Evolutionary conservation across 805 yeast species (phyloP), one percentile per base, ranked within the genome.

Genomic region (Kazachstania martiniae): DNA sequence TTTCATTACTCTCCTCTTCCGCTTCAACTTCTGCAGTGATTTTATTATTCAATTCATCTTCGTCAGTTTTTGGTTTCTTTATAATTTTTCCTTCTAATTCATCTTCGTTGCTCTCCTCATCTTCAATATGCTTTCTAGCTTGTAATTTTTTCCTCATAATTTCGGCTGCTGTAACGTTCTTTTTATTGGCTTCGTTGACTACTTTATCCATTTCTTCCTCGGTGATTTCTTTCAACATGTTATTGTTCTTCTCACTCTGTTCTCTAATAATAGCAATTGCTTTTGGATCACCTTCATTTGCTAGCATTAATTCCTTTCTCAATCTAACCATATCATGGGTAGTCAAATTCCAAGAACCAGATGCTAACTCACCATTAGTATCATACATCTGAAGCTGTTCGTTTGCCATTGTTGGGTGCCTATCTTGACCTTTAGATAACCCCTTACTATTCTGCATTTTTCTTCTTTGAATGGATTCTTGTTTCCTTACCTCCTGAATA

Each of bases 341-440:
- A 12, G 75, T 60, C 56, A 82, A 62, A 32, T 77, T 70, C 37
- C 70, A 56, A 1, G 78, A 74, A 4, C 84, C 85, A 12, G 69
- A 74, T 4, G 83, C 84, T 25, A 70, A 54, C 38, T 79, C 72
- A 5, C 95, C 94, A n/a, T 67, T 60, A 0, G 82, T 74, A 34
- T 80, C 79, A 56, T 79, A 77, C 39, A 86, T 58, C 8, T 91
- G 91, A 66, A 87, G 70, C 46, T 76, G 79, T 13, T 67, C 71
- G 33, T 72, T 72, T 0, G 93, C 83, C 9, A 63, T 58, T 3
- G 73, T 61, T 2, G 93, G 91, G 1, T 85, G 91, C 45, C 70
- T 74, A 41, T 83, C 93, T 39, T 74, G 72, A 2, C 86, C 85
- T 45, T 75, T 77, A 3, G 84, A 70, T 3, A 77, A 72, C 14